Base-by-base conservation (phyloP, 2,329 filamentous ascomycete genomes). In the Aspergillus unguis region DNA sequence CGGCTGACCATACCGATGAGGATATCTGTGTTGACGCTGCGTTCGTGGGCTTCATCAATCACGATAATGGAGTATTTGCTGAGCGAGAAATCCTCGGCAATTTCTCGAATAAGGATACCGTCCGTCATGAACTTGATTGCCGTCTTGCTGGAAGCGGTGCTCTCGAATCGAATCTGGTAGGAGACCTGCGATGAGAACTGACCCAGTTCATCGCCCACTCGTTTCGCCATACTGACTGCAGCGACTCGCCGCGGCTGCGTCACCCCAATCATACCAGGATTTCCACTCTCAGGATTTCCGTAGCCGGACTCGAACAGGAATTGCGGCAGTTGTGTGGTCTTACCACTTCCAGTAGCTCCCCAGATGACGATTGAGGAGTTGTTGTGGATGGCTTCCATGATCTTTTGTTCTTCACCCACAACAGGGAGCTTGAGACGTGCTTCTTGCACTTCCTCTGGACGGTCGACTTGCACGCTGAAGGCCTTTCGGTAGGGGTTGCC, bases 61-160 rank as follows among this genome's bases (percentile, higher is more conserved):
- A 99, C 83, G 48, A 99, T 88, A 10, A 88, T 88, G 0, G 92
- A 96, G 71, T 99, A 99, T 62, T 95, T 95, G 45, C 81, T 84
- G 41, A 99, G 75, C 0, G 90, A 81, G 65, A 97, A 90, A 67
- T 99, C 94, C 59, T 94, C 86, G 0, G 89, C 86, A 49, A 96
- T 87, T 71, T 99, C 94, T 52, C 94, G 86, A 7, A 99, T 80
- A 54, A 99, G 77, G 28, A 99, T 91, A 80, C 94, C 94, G 71
- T 99, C 94, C 0, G 94, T 99, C 92, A 99, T 96, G 74, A 97
- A 99, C 70, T 99, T 99, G 69, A 99, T 84, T 5, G 90, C 88
- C 0, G 94, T 99, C 48, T 90, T 86, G 28, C 85, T 78, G 44
- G 85, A 84, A 1, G 88, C 85, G 0, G 86, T 92, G 45, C 87